Percentiles rank a stretch among this genome's conserved stretches.
Conservation (phyloP, 2,329 filamentous ascomycete species). For the Penicillium decumbens region DNA sequence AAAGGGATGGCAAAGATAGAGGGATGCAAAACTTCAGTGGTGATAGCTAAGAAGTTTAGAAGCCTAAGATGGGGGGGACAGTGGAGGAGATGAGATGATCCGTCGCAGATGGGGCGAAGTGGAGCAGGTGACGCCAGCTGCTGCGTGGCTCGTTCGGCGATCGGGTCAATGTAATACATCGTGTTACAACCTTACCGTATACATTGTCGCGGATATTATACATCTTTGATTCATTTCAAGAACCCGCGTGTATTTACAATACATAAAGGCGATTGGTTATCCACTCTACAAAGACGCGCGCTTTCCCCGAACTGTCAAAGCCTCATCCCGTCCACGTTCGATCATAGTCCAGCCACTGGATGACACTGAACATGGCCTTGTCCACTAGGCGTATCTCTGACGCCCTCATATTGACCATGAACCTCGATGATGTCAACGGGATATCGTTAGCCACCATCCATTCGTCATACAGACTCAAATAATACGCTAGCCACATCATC, state of each 20-base stretch:
- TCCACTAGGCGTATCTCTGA: background rate
- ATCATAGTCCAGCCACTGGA: background rate
- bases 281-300: background rate
- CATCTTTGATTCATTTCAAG: background rate
- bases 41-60: background rate
- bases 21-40: background rate
- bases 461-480: background rate
- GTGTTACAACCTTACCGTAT: background rate
- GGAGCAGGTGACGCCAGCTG: background rate
- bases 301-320: background rate
- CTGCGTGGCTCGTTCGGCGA: background rate
- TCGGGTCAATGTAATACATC: background rate
- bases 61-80: conserved; percentile 2
- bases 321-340: background rate
- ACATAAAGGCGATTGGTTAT: background rate
- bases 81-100: conserved; percentile 9
- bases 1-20: conserved; percentile 18
- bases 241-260: background rate
- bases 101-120: background rate
- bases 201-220: background rate
- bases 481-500: background rate
- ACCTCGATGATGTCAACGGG: background rate
- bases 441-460: background rate
- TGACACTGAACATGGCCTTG: background rate
- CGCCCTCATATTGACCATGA: background rate